Conservation (phyloP, 371 early-diverging fungal species). For the Actinomortierella ambigua region DNA sequence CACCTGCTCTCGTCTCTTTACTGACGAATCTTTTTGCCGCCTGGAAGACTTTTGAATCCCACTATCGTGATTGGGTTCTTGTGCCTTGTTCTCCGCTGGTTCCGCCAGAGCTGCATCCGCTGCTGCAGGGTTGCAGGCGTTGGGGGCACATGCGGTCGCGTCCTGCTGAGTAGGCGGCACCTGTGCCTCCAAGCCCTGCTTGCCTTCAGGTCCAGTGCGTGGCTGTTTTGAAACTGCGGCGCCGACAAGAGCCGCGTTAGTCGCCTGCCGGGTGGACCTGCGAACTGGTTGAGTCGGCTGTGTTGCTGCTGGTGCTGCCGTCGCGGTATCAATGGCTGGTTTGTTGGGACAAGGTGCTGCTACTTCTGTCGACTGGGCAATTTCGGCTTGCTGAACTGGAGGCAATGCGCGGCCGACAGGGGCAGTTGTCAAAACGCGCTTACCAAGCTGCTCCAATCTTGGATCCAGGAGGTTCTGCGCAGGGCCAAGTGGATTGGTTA, state of each 20-base stretch:
- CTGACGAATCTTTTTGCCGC: too few species aligned
- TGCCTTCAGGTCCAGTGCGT: too few species aligned
- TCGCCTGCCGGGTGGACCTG: too few species aligned
- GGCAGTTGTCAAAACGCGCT: slow-evolving; percentile 21
- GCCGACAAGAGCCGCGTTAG: too few species aligned
- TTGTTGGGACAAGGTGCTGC: not conserved
- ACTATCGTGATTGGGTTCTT: too few species aligned
- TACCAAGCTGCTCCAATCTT: slow-evolving; percentile 30
- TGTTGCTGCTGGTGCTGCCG: too few species aligned
- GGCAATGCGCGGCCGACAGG: slow-evolving; percentile 8
- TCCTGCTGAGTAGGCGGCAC: too few species aligned
- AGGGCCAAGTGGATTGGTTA: not conserved
- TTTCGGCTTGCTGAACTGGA: slow-evolving; percentile 15
- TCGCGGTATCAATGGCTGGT: not conserved
- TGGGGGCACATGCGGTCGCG: not conserved
- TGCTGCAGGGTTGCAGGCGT: not conserved
- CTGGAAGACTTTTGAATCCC: too few species aligned
- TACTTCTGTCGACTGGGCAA: slow-evolving; percentile 7
- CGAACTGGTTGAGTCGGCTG: too few species aligned
- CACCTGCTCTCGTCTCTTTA: too few species aligned
- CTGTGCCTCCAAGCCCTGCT: too few species aligned
- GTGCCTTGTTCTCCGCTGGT: too few species aligned
- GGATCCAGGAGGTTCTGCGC: slow-evolving; percentile 9
- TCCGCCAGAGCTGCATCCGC: not conserved
- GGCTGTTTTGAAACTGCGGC: not conserved